Base-by-base conservation (phyloP, 2,329 filamentous ascomycete genomes). In the Aspergillus sp. region DNA sequence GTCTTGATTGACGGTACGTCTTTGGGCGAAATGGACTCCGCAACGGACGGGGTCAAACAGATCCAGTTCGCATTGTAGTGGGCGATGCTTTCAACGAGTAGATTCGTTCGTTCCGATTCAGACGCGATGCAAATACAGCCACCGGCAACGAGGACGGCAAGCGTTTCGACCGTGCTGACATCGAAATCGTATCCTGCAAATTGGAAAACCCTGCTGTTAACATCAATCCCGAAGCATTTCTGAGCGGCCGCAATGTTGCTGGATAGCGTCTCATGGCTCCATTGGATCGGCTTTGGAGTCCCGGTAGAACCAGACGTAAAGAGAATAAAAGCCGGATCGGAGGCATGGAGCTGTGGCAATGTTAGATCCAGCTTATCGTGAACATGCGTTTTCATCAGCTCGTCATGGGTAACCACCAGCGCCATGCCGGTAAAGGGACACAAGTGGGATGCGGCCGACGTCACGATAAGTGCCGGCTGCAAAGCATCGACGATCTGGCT, bases 191-290 rank as follows among this genome's bases (percentile, higher is more conserved):
- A 65, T 2, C 58, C 49, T 0, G 62, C 62, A 30, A 67, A 58
- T 40, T 68, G 63, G 27, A 68, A 50, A 12, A 58, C 57, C n/a
- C 64, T 2, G 19, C 19, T 19, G 19, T 19, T 19, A 19, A 2
- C 4, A 19, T 19, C 19, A 4, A 19, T 19, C 19, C 19, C 19
- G 19, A 19, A 19, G 19, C 19, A 0, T 0, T 71, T 75, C 46
- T 81, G 75, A 0, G 70, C 67, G 3, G 70, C 52, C 37, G 76
- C 72, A 1, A 71, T 67, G 0, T 77, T 76, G 1, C 76, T 73
- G 65, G 64, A 48, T 84, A 81, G 4, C 73, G 75, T 44, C 81
- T 77, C 29, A 79, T 74, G 12, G 79, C 72, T 2, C 78, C 79
- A 19, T 19, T 19, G 19, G 19, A 19, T 19, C 19, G 19, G 19